A percentile compares a stretch with the other conserved stretches of the same genome.
These are phyloP conservation scores for Syzygium aqueum DNA, from an alignment of 345 rosid genomes.

Conservation along the genomic window DNA sequence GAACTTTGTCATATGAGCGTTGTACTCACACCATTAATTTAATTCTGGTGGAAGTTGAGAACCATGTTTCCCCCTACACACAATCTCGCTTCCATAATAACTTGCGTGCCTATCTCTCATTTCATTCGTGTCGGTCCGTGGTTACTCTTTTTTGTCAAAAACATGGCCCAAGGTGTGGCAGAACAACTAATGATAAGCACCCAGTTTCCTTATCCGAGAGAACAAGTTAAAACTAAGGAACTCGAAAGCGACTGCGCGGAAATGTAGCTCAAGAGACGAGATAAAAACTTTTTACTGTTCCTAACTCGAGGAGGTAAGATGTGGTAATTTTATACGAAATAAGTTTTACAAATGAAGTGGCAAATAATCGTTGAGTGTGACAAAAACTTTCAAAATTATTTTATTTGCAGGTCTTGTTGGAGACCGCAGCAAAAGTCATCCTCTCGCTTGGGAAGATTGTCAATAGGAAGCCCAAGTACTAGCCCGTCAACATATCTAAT, in stretches of 20 bases:
- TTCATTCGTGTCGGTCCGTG: neutral
- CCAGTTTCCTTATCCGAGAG: neutral
- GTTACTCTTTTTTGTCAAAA: neutral
- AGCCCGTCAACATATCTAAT: no score
- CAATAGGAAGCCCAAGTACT: no score
- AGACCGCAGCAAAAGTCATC: no score
- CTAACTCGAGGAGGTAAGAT: neutral
- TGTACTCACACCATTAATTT: neutral
- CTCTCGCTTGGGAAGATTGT: no score
- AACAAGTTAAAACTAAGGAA: neutral
- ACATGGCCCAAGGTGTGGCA: neutral
- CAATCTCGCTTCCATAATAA: neutral
- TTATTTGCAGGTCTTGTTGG: neutral
- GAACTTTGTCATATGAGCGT: neutral
- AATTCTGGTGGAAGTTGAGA: neutral
- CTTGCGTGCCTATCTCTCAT: neutral
- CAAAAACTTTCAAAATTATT: neutral
- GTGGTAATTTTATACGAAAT: neutral
- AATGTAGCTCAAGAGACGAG: neutral
- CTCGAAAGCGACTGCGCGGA: neutral
- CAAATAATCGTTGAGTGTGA: neutral
- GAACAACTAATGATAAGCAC: neutral
- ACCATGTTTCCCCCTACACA: neutral
- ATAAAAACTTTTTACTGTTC: neutral
- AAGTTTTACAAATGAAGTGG: neutral